These are phyloP conservation scores for Hypoxylon subgilvum DNA, from an alignment of 495 filamentous ascomycete genomes.

Conservation along the genomic window DNA sequence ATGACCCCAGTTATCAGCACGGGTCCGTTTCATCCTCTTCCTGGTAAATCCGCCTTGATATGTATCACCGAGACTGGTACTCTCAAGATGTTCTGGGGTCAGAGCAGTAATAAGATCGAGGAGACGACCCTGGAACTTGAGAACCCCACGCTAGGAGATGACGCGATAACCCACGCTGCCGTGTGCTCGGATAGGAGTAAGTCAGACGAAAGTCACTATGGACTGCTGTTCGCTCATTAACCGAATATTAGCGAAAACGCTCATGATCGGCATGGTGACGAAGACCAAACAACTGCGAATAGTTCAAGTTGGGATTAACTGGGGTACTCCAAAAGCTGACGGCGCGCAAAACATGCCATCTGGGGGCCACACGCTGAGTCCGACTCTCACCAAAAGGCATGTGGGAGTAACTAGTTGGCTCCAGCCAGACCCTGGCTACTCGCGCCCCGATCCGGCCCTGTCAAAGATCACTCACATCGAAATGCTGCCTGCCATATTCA, in stretches of 20 bases:
- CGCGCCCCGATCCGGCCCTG: constrained; percentile 59
- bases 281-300: constrained; percentile 69
- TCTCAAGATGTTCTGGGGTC: constrained; percentile 69
- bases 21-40: constrained; percentile 71
- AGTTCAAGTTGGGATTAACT: constrained; percentile 65
- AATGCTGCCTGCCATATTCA: constrained; percentile 65
- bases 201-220: constrained; percentile 5
- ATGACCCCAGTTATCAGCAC: constrained; percentile 58
- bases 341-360: constrained; percentile 46
- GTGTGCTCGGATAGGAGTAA: constrained; percentile 74
- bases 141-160: constrained; percentile 68
- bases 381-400: constrained; percentile 55
- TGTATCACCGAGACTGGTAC: constrained; percentile 72
- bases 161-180: constrained; percentile 80
- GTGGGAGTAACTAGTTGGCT: constrained; percentile 58
- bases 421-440: constrained; percentile 49
- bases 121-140: constrained; percentile 73
- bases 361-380: constrained; percentile 44
- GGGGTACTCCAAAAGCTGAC: constrained; percentile 50
- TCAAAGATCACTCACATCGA: constrained; percentile 69
- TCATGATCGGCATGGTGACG: constrained; percentile 70
- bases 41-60: constrained; percentile 69
- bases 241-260: constrained; percentile 51
- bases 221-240: neutral
- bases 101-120: constrained; percentile 70